phyloP scores from a whole-genome alignment of 208 protist species.

The Leishmania martiniquensis region DNA sequence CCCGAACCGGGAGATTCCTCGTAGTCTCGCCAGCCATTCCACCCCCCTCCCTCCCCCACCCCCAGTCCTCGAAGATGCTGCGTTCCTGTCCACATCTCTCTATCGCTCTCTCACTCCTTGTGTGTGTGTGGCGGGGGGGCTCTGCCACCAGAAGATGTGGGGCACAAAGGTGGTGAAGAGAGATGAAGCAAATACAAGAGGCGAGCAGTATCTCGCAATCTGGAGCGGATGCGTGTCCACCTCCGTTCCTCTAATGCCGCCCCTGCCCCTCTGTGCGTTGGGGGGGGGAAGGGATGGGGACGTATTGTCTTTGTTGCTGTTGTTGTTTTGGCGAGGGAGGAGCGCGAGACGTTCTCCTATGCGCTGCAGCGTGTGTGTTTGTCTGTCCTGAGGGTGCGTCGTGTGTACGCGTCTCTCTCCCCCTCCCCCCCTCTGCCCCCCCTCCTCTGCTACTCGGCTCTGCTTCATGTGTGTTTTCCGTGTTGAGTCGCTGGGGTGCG shows the following conservation, averaged over 20 bases:
- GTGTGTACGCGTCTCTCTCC: background rate
- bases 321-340: no score
- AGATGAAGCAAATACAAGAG: background rate
- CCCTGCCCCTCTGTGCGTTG: background rate
- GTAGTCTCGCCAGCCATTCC: background rate
- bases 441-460: background rate
- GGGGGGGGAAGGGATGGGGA: no score
- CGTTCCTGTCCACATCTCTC: background rate
- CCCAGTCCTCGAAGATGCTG: background rate
- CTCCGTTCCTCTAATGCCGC: background rate
- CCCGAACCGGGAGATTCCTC: background rate
- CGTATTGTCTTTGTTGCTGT: no score
- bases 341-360: background rate
- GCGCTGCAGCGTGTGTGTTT: background rate
- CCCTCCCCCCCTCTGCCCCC: background rate
- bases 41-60: no score
- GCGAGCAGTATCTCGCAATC: background rate
- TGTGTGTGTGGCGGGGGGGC: background rate
- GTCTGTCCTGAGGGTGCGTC: no score
- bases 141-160: no score
- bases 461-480: background rate
- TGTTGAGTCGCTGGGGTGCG: background rate
- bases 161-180: background rate
- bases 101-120: background rate
- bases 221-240: background rate